A percentile compares a stretch with the other conserved stretches of the same genome.
Evolutionary conservation across 1,284 basidiomycete species (phyloP).

Genomic region (Flammula alnicola): DNA sequence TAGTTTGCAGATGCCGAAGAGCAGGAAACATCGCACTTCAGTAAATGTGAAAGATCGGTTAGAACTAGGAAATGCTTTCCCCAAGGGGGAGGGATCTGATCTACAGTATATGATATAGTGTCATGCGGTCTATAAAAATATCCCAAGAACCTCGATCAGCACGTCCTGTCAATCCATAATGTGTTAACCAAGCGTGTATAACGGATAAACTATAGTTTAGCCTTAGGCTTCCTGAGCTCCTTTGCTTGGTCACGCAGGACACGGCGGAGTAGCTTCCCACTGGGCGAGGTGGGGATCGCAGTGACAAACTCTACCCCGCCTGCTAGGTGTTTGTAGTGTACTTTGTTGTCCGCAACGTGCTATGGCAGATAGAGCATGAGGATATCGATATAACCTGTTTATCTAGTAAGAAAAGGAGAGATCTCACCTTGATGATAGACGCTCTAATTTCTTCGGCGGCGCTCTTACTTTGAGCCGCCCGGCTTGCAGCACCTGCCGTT

Average conservation of each 20-base stretch:
- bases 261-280: constrained; percentile 56
- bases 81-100: no score
- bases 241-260: constrained; percentile 58
- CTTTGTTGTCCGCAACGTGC: constrained; percentile 72
- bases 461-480: constrained; percentile 36
- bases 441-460: constrained; percentile 43
- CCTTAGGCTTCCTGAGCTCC: constrained; percentile 27
- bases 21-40: no score
- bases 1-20: no score
- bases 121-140: no score
- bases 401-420: background rate
- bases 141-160: no score
- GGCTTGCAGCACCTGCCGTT: constrained; percentile 42
- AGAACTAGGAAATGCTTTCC: no score
- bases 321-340: constrained; percentile 68
- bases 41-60: no score
- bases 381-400: background rate
- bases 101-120: no score
- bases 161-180: no score
- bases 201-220: constrained; percentile 29
- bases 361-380: no score
- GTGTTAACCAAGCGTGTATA: no score
- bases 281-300: constrained; percentile 65
- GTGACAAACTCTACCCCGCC: constrained; percentile 69
- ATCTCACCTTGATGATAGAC: constrained; percentile 49